A percentile compares a stretch with the other conserved stretches of the same genome.
Conservation (phyloP, 352 stramenopile species). For the Pythium pyrilobum region DNA sequence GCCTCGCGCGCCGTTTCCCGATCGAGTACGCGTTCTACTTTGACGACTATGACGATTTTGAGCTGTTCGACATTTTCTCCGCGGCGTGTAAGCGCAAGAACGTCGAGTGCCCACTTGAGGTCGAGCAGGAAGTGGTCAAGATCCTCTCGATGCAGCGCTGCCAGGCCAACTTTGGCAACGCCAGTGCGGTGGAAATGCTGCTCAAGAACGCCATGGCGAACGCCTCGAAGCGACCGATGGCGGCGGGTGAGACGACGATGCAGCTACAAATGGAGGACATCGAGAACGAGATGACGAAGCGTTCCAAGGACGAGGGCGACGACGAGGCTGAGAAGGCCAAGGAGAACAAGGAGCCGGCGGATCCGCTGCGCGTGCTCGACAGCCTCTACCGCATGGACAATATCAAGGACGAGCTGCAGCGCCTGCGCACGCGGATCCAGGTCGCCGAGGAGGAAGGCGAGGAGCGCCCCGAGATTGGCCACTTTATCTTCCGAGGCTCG, state of each 20-base stretch:
- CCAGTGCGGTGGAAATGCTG: slow-evolving; percentile 79
- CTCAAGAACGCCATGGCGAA: slow-evolving; percentile 72
- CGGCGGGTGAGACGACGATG: slow-evolving; percentile 28
- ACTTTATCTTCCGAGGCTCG: slow-evolving; percentile 88
- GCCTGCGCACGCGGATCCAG: slow-evolving; percentile 52
- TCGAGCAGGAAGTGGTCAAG: slow-evolving; percentile 46
- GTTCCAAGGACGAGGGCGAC: slow-evolving; percentile 13
- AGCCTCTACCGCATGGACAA: slow-evolving; percentile 54
- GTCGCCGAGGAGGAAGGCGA: slow-evolving; percentile 68
- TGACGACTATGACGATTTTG: slow-evolving; percentile 87
- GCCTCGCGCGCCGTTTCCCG: slow-evolving; percentile 82
- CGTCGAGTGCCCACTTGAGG: slow-evolving; percentile 43
- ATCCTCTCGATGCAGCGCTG: slow-evolving; percentile 61
- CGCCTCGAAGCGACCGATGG: slow-evolving; percentile 41
- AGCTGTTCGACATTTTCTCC: slow-evolving; percentile 75
- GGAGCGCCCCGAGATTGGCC: slow-evolving; percentile 46
- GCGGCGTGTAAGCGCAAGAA: slow-evolving; percentile 45
- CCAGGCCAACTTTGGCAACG: slow-evolving; percentile 89
- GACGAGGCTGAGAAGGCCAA: neutral
- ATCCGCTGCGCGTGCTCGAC: slow-evolving; percentile 44
- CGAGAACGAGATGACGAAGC: slow-evolving; percentile 32
- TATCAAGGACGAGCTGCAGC: slow-evolving; percentile 45
- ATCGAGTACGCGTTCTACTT: slow-evolving; percentile 88
- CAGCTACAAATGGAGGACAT: slow-evolving; percentile 48
- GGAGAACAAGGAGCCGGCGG: slow-evolving; percentile 10